Base-by-base conservation (phyloP, 441 rosid genomes). In the Syzygium malaccense region DNA sequence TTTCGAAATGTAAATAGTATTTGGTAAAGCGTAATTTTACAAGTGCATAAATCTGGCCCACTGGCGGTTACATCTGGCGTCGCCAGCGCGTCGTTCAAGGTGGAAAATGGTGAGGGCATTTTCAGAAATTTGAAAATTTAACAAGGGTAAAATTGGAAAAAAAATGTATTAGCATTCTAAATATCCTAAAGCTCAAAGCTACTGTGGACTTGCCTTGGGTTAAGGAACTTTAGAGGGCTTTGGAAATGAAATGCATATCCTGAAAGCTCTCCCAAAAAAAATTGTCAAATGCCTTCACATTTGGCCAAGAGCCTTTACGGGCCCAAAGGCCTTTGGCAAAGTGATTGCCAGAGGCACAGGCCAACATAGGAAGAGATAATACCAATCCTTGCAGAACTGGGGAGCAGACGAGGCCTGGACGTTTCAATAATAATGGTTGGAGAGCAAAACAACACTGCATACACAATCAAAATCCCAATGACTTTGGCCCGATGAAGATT, bases 361-460 rank as follows among this genome's bases (percentile, higher is more conserved):
- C 14, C 4, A 62, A 14, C 10, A 62, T n/a, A 3, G 4, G 2
- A 0, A n/a, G 0, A 14, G 71, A n/a, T 4, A 62, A n/a, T 6
- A 32, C 4, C 1, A 7, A 62, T 62, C 71, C 14, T 0, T 0
- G 3, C 0, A n/a, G 9, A 1, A 32, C 0, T 4, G 71, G 5
- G 33, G 0, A 0, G 0, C 4, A 0, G 0, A 20, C 3, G 1
- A 30, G 0, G 12, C 37, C 3, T 1, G 37, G 0, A 0, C 41
- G 12, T 3, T 64, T 30, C 5, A 30, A 64, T 0, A 2, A 17
- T 0, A 32, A 64, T 2, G 41, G 41, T 8, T 66, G 23, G 75
- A 1, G 0, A 0, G 23, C 0, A 64, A 66, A 1, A 0, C 41
- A 17, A 3, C 0, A 19, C 3, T 66, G 2, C 3, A 1, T 4